Base-by-base conservation (phyloP, 306 rosid species). In the Ammopiptanthus mongolicus region DNA sequence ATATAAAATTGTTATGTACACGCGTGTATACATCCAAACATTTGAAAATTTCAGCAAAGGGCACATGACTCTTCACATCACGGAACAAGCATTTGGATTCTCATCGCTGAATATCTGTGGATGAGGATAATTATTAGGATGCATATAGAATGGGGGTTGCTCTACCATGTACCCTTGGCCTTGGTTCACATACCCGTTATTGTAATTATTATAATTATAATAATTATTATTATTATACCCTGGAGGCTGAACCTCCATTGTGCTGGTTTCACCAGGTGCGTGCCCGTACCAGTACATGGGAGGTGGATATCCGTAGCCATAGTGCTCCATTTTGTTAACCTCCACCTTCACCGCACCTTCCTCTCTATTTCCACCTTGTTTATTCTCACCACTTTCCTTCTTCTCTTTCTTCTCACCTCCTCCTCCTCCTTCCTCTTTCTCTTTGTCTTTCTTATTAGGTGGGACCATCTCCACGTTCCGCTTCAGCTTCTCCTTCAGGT, bases 41-140 rank as follows among this genome's bases (percentile, higher is more conserved):
- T 0, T 1, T 0, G 9, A 9, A 8, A 50, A 51, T 15, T 48
- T 18, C n/a, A 47, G 1, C 6, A 12, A 69, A 60, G 63, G 50
- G 25, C 10, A 5, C 28, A 63, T 18, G 5, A 59, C 19, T 88
- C 14, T 41, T 41, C 91, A 92, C 99, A 95, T 92, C 28, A 95
- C 8, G 8, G 92, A 87, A 84, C 99, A 95, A 0, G 89, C 93
- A 71, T 95, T 92, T 0, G 99, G 99, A 70, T 95, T 95, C 81
- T 95, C 99, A 57, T 95, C 99, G 41, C 96, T 84, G 37, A 84
- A 84, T 83, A 84, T 84, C 25, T 80, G 91, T 0, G 94, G 90
- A 5, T 80, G 78, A n/a, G 86, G 86, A 48, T 69, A 22, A 8
- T 3, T 3, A 1, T 79, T 19, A 17, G 74, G 78, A 1, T 75